A percentile compares a stretch with the other conserved stretches of the same genome.
phyloP scores from a whole-genome alignment of 2,329 filamentous ascomycete species.

The Didymella segeticola region DNA sequence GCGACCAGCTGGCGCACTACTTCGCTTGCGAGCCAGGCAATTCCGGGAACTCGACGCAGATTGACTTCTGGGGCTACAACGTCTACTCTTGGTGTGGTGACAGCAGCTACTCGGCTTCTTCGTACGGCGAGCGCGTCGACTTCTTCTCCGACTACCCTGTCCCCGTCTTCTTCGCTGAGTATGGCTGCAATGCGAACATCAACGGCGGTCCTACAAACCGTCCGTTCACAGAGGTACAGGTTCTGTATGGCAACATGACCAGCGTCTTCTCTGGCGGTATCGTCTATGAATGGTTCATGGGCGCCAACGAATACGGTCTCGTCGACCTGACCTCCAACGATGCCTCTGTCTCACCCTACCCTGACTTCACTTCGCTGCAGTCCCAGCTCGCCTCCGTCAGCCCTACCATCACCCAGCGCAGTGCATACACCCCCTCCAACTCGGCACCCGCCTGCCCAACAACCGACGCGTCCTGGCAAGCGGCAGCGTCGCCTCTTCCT shows the following conservation, averaged over 20 bases:
- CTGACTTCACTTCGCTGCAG: constrained; percentile 77
- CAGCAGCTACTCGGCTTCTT: constrained; percentile 75
- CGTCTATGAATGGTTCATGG: constrained; percentile 98
- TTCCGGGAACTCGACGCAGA: constrained; percentile 59
- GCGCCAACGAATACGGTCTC: constrained; percentile 87
- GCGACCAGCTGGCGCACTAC: constrained; percentile 83
- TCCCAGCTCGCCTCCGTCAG: constrained; percentile 70
- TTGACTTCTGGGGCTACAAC: constrained; percentile 99
- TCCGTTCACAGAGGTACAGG: constrained; percentile 82
- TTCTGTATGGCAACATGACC: constrained; percentile 86
- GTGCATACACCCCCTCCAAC: constrained; percentile 74
- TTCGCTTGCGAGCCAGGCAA: constrained; percentile 80
- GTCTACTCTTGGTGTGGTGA: constrained; percentile 99
- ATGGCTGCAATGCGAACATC: constrained; percentile 78
- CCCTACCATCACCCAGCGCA: constrained; percentile 69
- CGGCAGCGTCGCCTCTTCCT: constrained; percentile 72
- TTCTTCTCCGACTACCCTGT: constrained; percentile 91
- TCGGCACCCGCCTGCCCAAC: constrained; percentile 74
- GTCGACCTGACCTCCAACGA: constrained; percentile 66
- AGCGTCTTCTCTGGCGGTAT: constrained; percentile 91
- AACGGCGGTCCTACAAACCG: constrained; percentile 61
- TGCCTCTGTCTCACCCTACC: constrained; percentile 65
- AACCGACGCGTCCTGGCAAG: constrained; percentile 70
- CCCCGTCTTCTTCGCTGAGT: constrained; percentile 97
- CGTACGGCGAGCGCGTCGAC: constrained; percentile 79